Evolutionary conservation across 257 asterid species (phyloP), one percentile per base, ranked within the genome.

Genomic region (Nicotiana tabacum): DNA sequence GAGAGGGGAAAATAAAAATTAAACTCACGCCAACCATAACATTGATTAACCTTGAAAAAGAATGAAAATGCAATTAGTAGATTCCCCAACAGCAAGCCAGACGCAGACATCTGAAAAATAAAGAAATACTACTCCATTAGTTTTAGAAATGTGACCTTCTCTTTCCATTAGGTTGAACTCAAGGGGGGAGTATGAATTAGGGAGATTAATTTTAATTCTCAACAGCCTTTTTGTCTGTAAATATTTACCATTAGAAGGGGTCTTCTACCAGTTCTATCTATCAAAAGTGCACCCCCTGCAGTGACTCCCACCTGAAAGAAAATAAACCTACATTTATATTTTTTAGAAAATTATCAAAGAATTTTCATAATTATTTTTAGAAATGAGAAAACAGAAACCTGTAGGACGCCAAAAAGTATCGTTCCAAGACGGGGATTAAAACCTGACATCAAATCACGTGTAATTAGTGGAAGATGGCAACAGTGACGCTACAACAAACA

Each of bases 211-310:
- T 21, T 32, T 32, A 32, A 37, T 37, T 37, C 6, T 37, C 46
- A 39, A 39, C 46, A 39, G 48, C 11, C 2, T 43, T 39, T 39
- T 43, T 8, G 48, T 43, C 9, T 43, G 2, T 60, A n/a, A 39
- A 27, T 48, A 61, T 64, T 80, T 65, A 85, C 88, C 88, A 85
- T 17, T 4, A 85, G 80, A 70, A 85, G 88, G 48, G 85, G 83
- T 62, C 88, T 82, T 77, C 88, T 82, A 13, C 88, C 88, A 32
- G 85, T 5, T 83, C 51, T 77, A 64, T 85, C 88, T 18, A 85
- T 76, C 27, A 85, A 61, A 29, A 78, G 17, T 78, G 85, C 83
- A 67, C 80, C 85, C 37, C 15, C 33, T 62, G 81, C 55, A 3
- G 87, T 74, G 43, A 84, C 57, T 8, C 24, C 62, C 21, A 85